Evolutionary conservation across 2,329 filamentous ascomycete species (phyloP).

Genomic region (Exophiala alcalophila): DNA sequence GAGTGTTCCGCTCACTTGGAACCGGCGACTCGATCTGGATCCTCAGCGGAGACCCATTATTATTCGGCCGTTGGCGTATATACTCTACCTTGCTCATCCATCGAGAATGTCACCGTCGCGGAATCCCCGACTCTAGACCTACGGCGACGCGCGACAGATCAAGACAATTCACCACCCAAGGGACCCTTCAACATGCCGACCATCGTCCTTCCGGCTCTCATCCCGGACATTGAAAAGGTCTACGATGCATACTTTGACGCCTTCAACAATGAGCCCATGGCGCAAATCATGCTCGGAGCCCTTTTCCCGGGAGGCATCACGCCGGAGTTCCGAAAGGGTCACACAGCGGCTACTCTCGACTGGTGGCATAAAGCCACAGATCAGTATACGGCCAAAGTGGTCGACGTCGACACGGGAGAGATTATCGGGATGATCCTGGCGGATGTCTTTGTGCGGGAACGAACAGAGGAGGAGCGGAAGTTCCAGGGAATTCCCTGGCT

Average conservation of each 20-base stretch:
- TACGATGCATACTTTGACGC: conserved; percentile 50
- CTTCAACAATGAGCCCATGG: conserved; percentile 36
- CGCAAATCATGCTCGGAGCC: conserved; percentile 41
- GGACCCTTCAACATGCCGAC: no score
- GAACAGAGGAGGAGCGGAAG: conserved; percentile 43
- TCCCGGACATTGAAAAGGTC: conserved; percentile 47
- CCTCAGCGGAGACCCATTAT: no score
- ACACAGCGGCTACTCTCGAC: conserved; percentile 43
- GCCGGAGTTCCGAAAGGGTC: conserved; percentile 42
- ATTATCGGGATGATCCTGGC: conserved; percentile 50
- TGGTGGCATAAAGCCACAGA: conserved; percentile 37
- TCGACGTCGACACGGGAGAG: conserved; percentile 45
- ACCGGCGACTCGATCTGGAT: no score
- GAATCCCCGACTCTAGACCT: no score
- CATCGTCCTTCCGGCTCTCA: conserved; percentile 46
- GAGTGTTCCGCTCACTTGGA: no score
- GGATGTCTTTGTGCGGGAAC: conserved; percentile 42
- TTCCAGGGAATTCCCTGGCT: conserved; percentile 49
- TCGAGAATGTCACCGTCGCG: no score
- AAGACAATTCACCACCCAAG: no score
- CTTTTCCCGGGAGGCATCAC: conserved; percentile 41
- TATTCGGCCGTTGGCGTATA: no score
- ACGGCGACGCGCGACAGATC: no score
- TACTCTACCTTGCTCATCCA: no score
- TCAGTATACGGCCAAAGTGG: conserved; percentile 51